Conservation (phyloP, 2,329 filamentous ascomycete species). For the Zymoseptoria passerinii region DNA sequence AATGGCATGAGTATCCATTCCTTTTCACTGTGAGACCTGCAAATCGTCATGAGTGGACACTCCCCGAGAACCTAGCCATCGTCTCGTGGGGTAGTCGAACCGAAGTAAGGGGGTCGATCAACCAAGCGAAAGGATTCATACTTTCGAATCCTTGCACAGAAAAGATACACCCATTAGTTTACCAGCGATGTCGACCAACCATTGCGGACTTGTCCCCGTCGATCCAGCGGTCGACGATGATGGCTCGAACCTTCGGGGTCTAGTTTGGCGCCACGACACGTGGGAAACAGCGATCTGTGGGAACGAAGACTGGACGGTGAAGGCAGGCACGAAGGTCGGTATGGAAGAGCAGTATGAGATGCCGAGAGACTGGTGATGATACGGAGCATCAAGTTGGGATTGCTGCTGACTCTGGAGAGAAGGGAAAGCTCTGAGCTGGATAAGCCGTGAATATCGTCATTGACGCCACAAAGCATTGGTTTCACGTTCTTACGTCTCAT, state of each 20-base stretch:
- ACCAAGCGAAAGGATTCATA: neutral
- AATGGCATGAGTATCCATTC: neutral
- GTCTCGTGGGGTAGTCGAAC: neutral
- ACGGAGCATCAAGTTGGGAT: no score
- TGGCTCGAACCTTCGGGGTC: neutral
- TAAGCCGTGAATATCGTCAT: neutral
- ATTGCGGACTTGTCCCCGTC: neutral
- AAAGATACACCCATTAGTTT: neutral
- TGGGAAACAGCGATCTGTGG: neutral
- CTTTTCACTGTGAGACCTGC: neutral
- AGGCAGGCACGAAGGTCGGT: no score
- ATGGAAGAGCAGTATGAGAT: no score
- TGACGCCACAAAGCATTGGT: neutral
- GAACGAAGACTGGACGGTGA: no score
- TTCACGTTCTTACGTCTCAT: neutral
- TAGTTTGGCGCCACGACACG: neutral
- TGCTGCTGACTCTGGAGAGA: no score
- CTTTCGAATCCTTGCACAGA: neutral
- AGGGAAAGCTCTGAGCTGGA: no score
- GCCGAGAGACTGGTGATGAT: no score
- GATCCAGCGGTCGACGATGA: neutral
- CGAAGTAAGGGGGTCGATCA: neutral
- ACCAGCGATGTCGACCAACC: neutral
- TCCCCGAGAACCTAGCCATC: neutral
- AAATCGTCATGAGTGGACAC: neutral